Evolutionary conservation across 2,329 filamentous ascomycete species (phyloP), one percentile per base, ranked within the genome.

Genomic region (Colletotrichum nymphaeae): DNA sequence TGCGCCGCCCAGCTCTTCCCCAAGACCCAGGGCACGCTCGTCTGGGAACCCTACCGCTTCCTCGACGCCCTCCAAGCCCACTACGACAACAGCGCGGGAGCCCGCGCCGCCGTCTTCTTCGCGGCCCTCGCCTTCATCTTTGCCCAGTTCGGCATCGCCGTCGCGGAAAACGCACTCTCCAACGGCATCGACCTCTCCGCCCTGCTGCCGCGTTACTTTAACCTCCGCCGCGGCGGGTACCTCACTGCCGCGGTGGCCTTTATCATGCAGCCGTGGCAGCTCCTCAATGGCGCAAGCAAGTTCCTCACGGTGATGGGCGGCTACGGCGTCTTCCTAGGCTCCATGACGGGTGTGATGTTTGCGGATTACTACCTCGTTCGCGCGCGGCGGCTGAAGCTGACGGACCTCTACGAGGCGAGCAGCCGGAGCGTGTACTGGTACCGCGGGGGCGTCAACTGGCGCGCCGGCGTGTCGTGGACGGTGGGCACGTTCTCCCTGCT

Each of bases 301-400:
- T 80, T 80, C 71, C 76, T 78, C 7, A 78, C 77, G 26, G 79
- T 81, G 70, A 75, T 81, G 52, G 77, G 77, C 46, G 79, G 79
- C 6, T 80, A 80, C 62, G 69, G 76, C 62, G 78, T 83, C 35
- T 83, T 83, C 75, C 75, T 83, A 11, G 81, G 81, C 3, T 81
- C 81, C 1, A 77, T 83, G 63, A 82, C 81, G 14, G 81, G 81
- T 7, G 77, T 83, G 24, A 83, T 83, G 81, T 79, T 82, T 49
- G 73, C 77, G 12, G 81, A 83, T 73, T 81, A 79, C 78, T 79
- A 80, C 76, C 49, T 83, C 52, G 62, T 84, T 4, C 80, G 81
- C 30, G 79, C 77, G 24, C 77, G 79, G 12, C 79, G 77, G 30
- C 76, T 83, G 26, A 82, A 82, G 59, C 78, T 84, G 6, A 82